These are phyloP conservation scores for Microdochium trichocladiopsis DNA, from an alignment of 2,329 filamentous ascomycete species.

Conservation along the genomic window DNA sequence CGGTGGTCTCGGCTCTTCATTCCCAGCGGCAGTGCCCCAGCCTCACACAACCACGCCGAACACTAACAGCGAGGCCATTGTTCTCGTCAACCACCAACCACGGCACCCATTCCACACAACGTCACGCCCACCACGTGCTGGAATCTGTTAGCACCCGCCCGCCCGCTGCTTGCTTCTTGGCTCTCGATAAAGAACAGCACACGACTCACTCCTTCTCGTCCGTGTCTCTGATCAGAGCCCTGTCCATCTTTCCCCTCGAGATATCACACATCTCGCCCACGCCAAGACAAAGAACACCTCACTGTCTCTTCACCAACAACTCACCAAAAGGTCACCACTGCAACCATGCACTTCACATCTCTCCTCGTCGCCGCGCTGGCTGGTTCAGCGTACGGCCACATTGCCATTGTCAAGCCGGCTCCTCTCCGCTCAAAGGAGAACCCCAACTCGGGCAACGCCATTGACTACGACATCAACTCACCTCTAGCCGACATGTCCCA, in stretches of 20 bases:
- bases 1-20: neutral
- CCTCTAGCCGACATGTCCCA: conserved; percentile 56
- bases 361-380: conserved; percentile 29
- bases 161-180: neutral
- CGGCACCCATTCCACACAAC: neutral
- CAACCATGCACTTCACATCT: conserved; percentile 29
- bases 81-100: neutral
- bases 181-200: neutral
- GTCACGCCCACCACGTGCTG: neutral
- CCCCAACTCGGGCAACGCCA: conserved; percentile 31
- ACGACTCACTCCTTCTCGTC: neutral
- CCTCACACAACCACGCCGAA: neutral
- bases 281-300: conserved; percentile 3
- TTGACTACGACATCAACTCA: conserved; percentile 66
- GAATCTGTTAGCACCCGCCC: neutral
- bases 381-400: conserved; percentile 43
- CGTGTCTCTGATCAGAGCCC: neutral
- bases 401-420: conserved; percentile 46
- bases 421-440: conserved; percentile 48
- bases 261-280: neutral
- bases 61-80: neutral
- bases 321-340: conserved; percentile 13
- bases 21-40: neutral
- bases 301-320: conserved; percentile 5
- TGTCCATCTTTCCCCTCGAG: neutral